Base-by-base conservation (phyloP, 345 rosid species). In the Litchi chinensis region DNA sequence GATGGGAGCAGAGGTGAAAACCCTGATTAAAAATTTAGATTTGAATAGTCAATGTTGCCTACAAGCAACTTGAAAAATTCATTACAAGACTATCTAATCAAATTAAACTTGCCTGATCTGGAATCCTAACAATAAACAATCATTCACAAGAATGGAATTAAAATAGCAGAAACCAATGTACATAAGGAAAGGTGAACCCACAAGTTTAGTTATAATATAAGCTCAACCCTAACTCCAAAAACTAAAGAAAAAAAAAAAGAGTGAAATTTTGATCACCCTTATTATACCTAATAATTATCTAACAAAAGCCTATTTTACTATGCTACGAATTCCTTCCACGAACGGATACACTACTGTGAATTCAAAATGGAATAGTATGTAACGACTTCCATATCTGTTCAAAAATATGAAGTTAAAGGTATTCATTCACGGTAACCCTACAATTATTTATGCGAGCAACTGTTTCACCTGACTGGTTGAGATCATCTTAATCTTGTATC, bases 251-350 rank as follows among this genome's bases (percentile, higher is more conserved):
- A 11, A 0, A 46, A 46, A 6, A 8, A 46, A 46, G 52, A 72
- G 76, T 37, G 32, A 39, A 57, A 16, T 54, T 10, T 26, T 65
- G 21, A 19, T 48, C 63, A 32, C 37, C 63, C 18, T 24, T 32
- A 8, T 7, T 60, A n/a, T 21, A 75, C 71, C 64, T 19, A 37
- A 32, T 28, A 12, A 41, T 75, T 75, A 8, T 63, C 26, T 24
- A 70, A 44, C 16, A 70, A 21, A 19, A 46, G 39, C 43, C 16
- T 75, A 64, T n/a, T 18, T 41, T 28, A 69, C 68, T 24, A 15
- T 24, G 8, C 69, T 22, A 62, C 28, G 3, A 74, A 24, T 28
- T 74, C 77, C 43, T 74, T 74, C 48, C 60, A 8, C 69, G 15
- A 56, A 41, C 28, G 11, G 76, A 72, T 56, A 10, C 19, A 37